Evolutionary conservation across 257 asterid species (phyloP), one percentile per base, ranked within the genome.

Genomic region (Schizonepeta tenuifolia): DNA sequence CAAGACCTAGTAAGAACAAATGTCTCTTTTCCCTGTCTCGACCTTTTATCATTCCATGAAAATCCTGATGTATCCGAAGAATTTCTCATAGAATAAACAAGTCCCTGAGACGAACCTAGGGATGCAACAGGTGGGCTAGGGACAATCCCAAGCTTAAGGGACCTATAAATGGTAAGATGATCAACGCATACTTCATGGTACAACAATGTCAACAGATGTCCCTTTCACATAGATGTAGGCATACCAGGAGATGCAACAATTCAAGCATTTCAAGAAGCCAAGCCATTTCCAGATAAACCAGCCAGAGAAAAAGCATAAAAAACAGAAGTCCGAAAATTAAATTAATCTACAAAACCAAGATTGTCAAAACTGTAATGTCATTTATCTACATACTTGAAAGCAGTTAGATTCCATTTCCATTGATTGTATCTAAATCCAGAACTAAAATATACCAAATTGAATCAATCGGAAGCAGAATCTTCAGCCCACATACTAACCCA

Each of bases 101-200:
- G 70, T 0, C 76, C 26, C 50, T 82, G 81, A 36, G 89, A 77
- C 21, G 85, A 79, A 28, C 85, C 87, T 20, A 74, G 69, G 51
- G 86, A 71, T 26, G 85, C 76, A 73, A 69, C 71, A 68, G 77
- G 75, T 3, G 89, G 83, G 12, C 83, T 76, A 73, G 94, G 88
- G 28, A 86, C 80, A 70, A 85, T 69, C 53, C 98, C 98, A 70
- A 93, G 97, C 67, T 85, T 93, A 54, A 93, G 88, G 75, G 95
- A 93, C 85, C 97, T 93, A 75, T 24, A 69, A 53, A 53, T 15
- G 33, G 38, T 18, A 72, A 59, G 38, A 53, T 38, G 62, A 75
- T 31, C 71, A 69, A 51, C n/a, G 36, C 47, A 17, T 28, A 18
- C 28, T 36, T 12, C 20, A 35, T 26, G 40, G 50, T 36, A 53